Base-by-base conservation (phyloP, 805 yeast genomes). In the Teunomyces kruisii region DNA sequence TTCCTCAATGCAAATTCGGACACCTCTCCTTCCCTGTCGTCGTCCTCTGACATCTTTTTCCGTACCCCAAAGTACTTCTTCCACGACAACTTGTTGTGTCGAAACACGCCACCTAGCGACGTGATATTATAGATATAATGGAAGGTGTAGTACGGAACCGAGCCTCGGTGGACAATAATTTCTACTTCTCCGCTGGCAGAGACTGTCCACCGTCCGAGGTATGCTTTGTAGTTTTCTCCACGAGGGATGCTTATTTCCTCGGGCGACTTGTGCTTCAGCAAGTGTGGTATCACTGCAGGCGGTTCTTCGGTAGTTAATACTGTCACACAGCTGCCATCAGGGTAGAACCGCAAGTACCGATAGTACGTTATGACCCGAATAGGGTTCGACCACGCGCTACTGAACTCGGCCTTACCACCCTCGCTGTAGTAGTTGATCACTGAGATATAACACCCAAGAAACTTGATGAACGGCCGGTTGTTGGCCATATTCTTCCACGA, bases 351-450 rank as follows among this genome's bases (percentile, higher is more conserved):
- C 29, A 84, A 65, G 62, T 90, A 94, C 50, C 99, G 70, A 60
- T 88, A 92, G 59, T 92, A 92, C 0, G 97, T 88, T 32, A 92
- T 86, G 60, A 89, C 81, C 53, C 88, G 81, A 15, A 87, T 79
- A 1, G 97, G 97, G 48, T 81, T 80, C 36, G 75, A 64, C 85
- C 94, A 81, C 5, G 86, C 75, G 26, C 73, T 71, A 1, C 87
- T 79, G 37, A 83, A 78, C 51, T 80, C 87, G 7, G 81, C 76
- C 42, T 83, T 75, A 2, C 87, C 84, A 30, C 97, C 97, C 56
- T 87, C 89, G 44, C 96, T 77, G 53, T 86, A 79, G 64, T 90
- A 91, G 49, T 86, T 86, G 42, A 91, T 87, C 14, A 84, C 86
- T 55, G 96, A 83, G 16, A 92, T 86, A 55, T 92, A 92, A 14